Conservation (phyloP, 768 basidiomycete species). For the Dioszegia hungarica region DNA sequence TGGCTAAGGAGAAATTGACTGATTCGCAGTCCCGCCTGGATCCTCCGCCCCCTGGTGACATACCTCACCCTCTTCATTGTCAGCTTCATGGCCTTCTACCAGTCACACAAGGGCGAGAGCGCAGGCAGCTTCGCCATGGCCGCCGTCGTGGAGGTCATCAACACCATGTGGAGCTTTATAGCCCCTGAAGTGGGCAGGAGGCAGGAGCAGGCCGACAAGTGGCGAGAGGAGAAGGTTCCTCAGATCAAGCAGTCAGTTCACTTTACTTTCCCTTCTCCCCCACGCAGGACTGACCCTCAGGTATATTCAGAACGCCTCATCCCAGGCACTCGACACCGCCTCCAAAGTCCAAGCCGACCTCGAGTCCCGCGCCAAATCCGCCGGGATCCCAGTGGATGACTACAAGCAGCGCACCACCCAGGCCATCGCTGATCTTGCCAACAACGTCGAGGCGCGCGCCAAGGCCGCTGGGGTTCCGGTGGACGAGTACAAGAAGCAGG, state of each 20-base stretch:
- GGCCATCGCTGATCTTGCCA: background rate
- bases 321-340: constrained; percentile 11
- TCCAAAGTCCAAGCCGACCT: constrained; percentile 9
- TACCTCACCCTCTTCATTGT: constrained; percentile 16
- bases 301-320: constrained; percentile 2
- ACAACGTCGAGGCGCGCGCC: constrained; percentile 1
- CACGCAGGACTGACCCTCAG: background rate
- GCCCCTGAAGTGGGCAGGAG: constrained; percentile 8
- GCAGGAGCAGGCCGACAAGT: constrained; percentile 16
- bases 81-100: constrained; percentile 15
- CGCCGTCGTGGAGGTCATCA: constrained; percentile 17
- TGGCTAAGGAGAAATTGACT: background rate
- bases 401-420: constrained; percentile 13
- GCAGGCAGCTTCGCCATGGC: constrained; percentile 11
- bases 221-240: constrained; percentile 14
- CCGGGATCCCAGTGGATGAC: constrained; percentile 28
- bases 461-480: constrained; percentile 9
- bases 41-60: constrained; percentile 23
- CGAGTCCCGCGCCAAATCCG: constrained; percentile 23
- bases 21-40: constrained; percentile 12
- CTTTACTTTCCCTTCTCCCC: background rate
- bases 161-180: constrained; percentile 10
- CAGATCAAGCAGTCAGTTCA: constrained; percentile 4
- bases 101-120: constrained; percentile 14
- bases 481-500: constrained; percentile 9